These are phyloP conservation scores for Globisporangium nagaii DNA, from an alignment of 352 stramenopile genomes.

Conservation along the genomic window DNA sequence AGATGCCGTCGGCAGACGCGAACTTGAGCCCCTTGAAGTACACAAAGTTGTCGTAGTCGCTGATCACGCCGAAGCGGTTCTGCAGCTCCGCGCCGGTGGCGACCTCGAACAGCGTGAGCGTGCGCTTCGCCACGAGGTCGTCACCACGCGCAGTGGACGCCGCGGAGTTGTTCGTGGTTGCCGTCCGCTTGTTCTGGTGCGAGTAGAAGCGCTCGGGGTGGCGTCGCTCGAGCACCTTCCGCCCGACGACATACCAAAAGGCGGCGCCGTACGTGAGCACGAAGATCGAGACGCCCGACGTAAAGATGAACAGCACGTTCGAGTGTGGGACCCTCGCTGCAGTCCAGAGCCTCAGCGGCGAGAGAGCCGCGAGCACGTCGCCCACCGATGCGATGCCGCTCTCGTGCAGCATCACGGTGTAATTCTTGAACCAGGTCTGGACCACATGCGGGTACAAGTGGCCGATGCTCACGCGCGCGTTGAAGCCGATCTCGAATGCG, in stretches of 20 bases:
- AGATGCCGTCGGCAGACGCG: neutral
- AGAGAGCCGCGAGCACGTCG: neutral
- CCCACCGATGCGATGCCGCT: neutral
- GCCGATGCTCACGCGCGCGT: constrained; percentile 4
- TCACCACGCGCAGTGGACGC: neutral
- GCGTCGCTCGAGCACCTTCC: neutral
- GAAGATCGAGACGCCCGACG: neutral
- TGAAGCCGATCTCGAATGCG: constrained; percentile 22
- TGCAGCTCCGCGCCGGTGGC: no score
- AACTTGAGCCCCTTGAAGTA: neutral
- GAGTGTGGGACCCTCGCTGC: neutral
- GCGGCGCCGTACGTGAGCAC: neutral
- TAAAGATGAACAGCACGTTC: neutral
- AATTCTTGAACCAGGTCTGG: neutral
- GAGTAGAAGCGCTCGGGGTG: no score
- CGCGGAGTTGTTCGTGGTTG: no score
- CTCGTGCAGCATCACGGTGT: neutral
- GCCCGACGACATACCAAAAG: neutral
- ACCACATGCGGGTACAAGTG: neutral
- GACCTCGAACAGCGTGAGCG: neutral
- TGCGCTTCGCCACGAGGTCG: neutral
- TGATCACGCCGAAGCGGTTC: no score
- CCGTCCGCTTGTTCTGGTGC: no score
- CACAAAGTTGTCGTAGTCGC: neutral
- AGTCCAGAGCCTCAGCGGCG: constrained; percentile 1